A percentile compares a stretch with the other conserved stretches of the same genome.
These are phyloP conservation scores for Ephemerocybe angulata DNA, from an alignment of 768 basidiomycete species.

Conservation along the genomic window DNA sequence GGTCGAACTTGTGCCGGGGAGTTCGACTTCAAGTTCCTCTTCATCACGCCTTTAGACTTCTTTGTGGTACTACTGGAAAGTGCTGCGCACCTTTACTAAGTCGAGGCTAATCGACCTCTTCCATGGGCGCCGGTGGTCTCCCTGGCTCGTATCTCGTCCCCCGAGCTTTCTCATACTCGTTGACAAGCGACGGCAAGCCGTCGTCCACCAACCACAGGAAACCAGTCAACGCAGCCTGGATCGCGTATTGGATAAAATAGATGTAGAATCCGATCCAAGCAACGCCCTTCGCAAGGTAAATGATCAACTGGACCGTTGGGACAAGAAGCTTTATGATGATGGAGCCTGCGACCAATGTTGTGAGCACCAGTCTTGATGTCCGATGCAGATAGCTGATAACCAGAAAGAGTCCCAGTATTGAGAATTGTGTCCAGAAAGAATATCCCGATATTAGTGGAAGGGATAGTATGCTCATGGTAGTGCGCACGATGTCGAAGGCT, in stretches of 20 bases:
- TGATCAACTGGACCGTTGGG: slow-evolving; percentile 14
- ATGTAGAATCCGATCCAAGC: slow-evolving; percentile 35
- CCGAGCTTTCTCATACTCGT: slow-evolving; percentile 14
- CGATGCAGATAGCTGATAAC: slow-evolving; percentile 27
- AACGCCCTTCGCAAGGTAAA: slow-evolving; percentile 26
- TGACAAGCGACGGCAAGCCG: slow-evolving; percentile 10
- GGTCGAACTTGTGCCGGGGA: no score
- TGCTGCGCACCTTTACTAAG: no score
- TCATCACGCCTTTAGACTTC: no score
- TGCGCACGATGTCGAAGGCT: slow-evolving; percentile 12
- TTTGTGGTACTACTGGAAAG: no score
- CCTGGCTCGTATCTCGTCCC: background rate
- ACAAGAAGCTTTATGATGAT: slow-evolving; percentile 24
- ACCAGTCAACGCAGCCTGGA: slow-evolving; percentile 21
- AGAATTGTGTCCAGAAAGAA: slow-evolving; percentile 27
- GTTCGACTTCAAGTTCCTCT: no score
- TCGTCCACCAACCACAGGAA: slow-evolving; percentile 10
- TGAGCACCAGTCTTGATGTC: slow-evolving; percentile 20
- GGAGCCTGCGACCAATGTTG: slow-evolving; percentile 20
- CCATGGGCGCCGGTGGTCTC: background rate
- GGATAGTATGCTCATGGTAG: slow-evolving; percentile 16
- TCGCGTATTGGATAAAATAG: slow-evolving; percentile 29
- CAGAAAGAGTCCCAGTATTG: slow-evolving; percentile 24
- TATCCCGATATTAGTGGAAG: slow-evolving; percentile 25
- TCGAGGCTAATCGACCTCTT: slow-evolving; percentile 1